A percentile compares a stretch with the other conserved stretches of the same genome.
phyloP scores from a whole-genome alignment of 2,329 filamentous ascomycete genomes.

The Fusarium secorum region DNA sequence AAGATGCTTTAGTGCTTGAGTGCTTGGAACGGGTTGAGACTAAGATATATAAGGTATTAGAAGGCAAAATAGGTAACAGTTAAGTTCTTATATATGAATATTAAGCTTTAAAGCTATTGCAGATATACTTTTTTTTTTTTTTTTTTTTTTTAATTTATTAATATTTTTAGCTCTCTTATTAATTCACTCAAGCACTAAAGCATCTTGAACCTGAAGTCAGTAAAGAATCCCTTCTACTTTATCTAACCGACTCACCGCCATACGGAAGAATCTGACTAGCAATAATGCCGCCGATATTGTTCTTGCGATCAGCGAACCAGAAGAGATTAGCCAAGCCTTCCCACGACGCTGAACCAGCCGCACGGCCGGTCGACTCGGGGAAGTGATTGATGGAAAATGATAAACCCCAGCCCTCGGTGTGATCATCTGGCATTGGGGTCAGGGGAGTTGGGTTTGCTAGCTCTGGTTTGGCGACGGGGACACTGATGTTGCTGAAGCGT shows the following conservation, averaged over 20 bases:
- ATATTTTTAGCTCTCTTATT: no score
- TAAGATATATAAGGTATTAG: no score
- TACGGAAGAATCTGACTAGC: neutral
- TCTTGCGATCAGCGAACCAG: neutral
- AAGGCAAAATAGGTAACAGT: no score
- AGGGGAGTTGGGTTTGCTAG: neutral
- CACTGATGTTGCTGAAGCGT: neutral
- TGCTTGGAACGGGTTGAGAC: no score
- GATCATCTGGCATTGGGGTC: neutral
- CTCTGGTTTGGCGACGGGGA: neutral
- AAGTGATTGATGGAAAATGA: neutral
- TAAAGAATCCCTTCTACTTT: accelerated
- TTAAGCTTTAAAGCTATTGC: no score
- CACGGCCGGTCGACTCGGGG: neutral
- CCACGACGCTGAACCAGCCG: neutral
- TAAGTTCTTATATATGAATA: no score
- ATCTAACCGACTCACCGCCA: accelerated
- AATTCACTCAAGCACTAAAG: neutral
- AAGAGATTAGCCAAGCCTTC: neutral
- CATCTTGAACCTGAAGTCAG: neutral
- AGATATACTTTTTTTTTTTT: no score
- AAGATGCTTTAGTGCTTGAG: no score
- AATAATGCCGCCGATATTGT: neutral
- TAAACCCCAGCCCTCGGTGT: neutral
- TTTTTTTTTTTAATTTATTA: no score